Base-by-base conservation (phyloP, 306 rosid genomes). In the Quercus rubra region DNA sequence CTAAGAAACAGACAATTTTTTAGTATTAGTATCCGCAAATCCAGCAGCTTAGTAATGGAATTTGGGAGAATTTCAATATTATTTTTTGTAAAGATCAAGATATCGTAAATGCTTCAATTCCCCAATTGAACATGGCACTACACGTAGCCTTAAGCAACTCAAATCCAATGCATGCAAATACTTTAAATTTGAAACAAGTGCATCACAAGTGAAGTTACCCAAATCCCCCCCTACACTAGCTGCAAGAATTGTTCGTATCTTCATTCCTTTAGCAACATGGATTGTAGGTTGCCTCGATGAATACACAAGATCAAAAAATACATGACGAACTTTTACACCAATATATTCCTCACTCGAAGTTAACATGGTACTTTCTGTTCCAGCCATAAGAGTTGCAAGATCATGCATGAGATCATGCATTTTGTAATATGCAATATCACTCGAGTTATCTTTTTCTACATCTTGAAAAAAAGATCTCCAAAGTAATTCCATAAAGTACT, bases 371-470 rank as follows among this genome's bases (percentile, higher is more conserved):
- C 74, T 18, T 52, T 31, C 55, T 6, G 38, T 18, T 6, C 81
- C 49, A 4, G 78, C 78, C 33, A 77, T 71, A 54, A 46, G 41
- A 18, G 33, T 54, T 27, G 85, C 81, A 55, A 82, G 81, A 61
- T 82, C 78, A 9, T 71, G 76, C 43, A 72, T 18, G 12, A 82
- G 71, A 72, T 66, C 81, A 77, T 82, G 81, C 81, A 82, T 77
- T 41, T 38, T 82, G 70, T 55, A 77, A 19, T 58, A 55, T n/a
- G 56, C 71, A 23, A 72, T 77, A 46, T 82, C 82, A 14, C 71
- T 49, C 54, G 20, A 63, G 2, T 54, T 21, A 73, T 82, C 78
- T 80, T 55, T 61, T 1, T 18, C 28, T 19, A 73, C 71, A n/a
- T 72, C 74, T 0, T 82, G 78, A 55, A 82, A 64, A 38, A 77